These are phyloP conservation scores for Myxozyma nipponensis DNA, from an alignment of 805 yeast genomes.

Conservation along the genomic window DNA sequence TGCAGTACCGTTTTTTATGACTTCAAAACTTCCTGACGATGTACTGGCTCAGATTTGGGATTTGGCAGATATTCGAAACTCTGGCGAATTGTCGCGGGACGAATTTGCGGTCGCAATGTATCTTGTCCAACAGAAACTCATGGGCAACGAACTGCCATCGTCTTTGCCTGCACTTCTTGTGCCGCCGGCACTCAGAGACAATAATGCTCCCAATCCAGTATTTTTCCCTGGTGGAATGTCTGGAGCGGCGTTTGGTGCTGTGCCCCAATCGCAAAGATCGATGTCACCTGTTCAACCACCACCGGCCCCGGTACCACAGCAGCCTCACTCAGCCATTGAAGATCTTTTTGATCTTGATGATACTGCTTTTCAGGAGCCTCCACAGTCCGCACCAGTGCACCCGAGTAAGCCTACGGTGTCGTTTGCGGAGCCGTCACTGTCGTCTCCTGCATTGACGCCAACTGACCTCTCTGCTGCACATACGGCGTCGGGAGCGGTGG, in stretches of 20 bases:
- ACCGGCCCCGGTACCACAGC: slow-evolving; percentile 37
- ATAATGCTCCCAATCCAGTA: slow-evolving; percentile 7
- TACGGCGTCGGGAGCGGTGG: slow-evolving; percentile 30
- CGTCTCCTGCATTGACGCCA: slow-evolving; percentile 32
- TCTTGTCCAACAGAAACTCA: slow-evolving; percentile 76
- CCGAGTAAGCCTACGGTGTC: slow-evolving; percentile 24
- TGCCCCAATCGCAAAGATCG: slow-evolving; percentile 24
- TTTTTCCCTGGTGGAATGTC: background rate
- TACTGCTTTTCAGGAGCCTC: slow-evolving; percentile 32
- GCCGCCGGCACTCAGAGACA: slow-evolving; percentile 25
- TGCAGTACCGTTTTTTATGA: slow-evolving; percentile 83
- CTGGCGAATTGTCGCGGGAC: slow-evolving; percentile 70
- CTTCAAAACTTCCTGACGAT: slow-evolving; percentile 81
- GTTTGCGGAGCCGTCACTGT: background rate
- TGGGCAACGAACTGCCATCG: slow-evolving; percentile 75
- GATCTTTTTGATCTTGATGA: slow-evolving; percentile 62
- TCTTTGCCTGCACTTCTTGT: slow-evolving; percentile 66
- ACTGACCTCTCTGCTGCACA: slow-evolving; percentile 5
- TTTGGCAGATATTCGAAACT: slow-evolving; percentile 80
- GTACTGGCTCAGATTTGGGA: slow-evolving; percentile 92
- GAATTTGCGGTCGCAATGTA: slow-evolving; percentile 95
- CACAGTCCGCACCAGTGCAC: slow-evolving; percentile 42
- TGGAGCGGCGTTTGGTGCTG: slow-evolving; percentile 6
- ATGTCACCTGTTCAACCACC: slow-evolving; percentile 30
- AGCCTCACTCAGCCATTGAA: slow-evolving; percentile 51